These are phyloP conservation scores for Phyllosticta ampelicida DNA, from an alignment of 2,329 filamentous ascomycete species.

Conservation along the genomic window DNA sequence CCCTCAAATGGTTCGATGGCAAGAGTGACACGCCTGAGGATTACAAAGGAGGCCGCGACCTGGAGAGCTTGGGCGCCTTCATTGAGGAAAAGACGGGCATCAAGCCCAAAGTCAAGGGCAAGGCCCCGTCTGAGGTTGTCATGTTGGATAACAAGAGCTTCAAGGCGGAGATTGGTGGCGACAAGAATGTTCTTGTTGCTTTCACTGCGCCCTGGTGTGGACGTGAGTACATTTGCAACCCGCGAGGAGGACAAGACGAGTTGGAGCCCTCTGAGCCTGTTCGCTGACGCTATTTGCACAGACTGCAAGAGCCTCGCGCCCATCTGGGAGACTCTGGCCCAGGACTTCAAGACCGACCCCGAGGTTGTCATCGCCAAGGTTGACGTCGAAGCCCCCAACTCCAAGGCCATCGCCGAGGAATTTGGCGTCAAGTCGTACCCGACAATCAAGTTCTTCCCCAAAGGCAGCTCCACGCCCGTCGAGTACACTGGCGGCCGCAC, in stretches of 20 bases:
- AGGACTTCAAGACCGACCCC: slow-evolving; percentile 66
- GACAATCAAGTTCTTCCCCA: slow-evolving; percentile 96
- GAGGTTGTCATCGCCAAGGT: slow-evolving; percentile 86
- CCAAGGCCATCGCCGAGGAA: slow-evolving; percentile 64
- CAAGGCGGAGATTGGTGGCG: slow-evolving; percentile 63
- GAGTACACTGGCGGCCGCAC: slow-evolving; percentile 65
- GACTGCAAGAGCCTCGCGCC: slow-evolving; percentile 96
- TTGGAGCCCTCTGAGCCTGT: neutral
- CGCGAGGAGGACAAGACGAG: too few relatives aligned
- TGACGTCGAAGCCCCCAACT: slow-evolving; percentile 79
- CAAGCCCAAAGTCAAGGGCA: slow-evolving; percentile 65
- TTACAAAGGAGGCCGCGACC: slow-evolving; percentile 76
- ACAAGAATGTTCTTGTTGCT: slow-evolving; percentile 85
- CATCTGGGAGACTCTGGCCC: slow-evolving; percentile 76
- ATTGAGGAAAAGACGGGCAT: slow-evolving; percentile 79
- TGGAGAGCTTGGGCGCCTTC: slow-evolving; percentile 74
- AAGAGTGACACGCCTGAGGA: slow-evolving; percentile 77
- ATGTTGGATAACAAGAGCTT: slow-evolving; percentile 75
- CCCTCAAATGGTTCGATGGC: slow-evolving; percentile 94
- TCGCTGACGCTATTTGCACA: slow-evolving; percentile 30
- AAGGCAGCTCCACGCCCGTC: slow-evolving; percentile 62
- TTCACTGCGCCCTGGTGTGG: slow-evolving; percentile 99
- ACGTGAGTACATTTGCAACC: slow-evolving; percentile 53
- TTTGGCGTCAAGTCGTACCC: slow-evolving; percentile 81
- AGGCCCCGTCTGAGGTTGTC: slow-evolving; percentile 62